Base-by-base conservation (phyloP, 257 asterid genomes). In the Capsicum rhomboideum region DNA sequence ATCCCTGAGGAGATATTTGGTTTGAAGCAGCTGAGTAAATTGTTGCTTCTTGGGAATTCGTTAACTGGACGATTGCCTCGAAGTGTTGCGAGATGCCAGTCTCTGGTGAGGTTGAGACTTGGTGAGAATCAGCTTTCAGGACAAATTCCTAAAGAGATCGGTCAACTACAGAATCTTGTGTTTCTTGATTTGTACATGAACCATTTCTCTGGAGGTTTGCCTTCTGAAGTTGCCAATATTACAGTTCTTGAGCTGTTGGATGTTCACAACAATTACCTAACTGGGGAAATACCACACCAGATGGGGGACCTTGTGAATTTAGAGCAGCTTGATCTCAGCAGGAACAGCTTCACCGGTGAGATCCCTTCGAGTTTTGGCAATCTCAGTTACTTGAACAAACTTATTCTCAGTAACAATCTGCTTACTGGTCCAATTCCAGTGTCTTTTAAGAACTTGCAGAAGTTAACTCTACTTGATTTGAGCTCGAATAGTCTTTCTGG, bases 281-380 rank as follows among this genome's bases (percentile, higher is more conserved):
- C 91, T 4, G 97, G 98, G 1, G 90, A 87, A 26, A 87, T 96
- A 53, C 95, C 98, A 18, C n/a, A 89, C 44, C 87, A 89, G 84
- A 77, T 94, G 72, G 99, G 97, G 23, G 90, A 83, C 49, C 96
- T 96, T 53, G 86, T 93, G 52, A 96, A 96, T 50, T 87, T 96
- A 67, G 98, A 94, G 92, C 98, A 91, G 90, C 98, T 96, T 88
- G 99, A 96, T 92, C 95, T 96, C 28, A 96, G 99, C 86, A 84
- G 92, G 80, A 96, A 96, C 81, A 93, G 96, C 77, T 96, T 94
- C 85, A 80, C 88, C 1, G 97, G 97, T 54, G 93, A 85, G 78
- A 88, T 96, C 78, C 97, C 99, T 0, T 82, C 66, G 78, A 91
- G 94, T 90, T 94, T 96, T 79, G 97, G 99, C 56, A 96, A 96